phyloP scores from a whole-genome alignment of 495 filamentous ascomycete genomes.

The Daldinia decipiens region DNA sequence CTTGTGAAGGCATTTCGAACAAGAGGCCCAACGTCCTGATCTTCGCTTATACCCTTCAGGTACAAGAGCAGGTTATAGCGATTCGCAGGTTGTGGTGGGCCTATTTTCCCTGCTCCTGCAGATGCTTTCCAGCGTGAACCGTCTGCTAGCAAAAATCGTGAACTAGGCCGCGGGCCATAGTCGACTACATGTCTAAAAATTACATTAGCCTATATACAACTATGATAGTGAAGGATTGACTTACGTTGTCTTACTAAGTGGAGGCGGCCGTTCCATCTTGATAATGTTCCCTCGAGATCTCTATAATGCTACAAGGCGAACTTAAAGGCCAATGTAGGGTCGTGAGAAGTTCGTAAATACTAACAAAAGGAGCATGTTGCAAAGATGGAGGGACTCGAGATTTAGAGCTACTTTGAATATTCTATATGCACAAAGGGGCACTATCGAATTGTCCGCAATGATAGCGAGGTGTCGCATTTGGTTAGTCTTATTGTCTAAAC shows the following conservation, averaged over 20 bases:
- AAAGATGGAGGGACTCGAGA: not conserved
- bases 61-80: conserved; percentile 9
- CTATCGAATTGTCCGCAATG: not conserved
- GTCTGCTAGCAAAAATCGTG: not conserved
- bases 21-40: not conserved
- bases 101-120: not conserved
- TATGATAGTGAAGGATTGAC: not conserved
- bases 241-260: not conserved
- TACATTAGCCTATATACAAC: not conserved
- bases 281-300: not conserved
- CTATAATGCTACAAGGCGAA: not conserved
- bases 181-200: not conserved
- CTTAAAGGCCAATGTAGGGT: not conserved
- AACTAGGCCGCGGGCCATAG: not conserved
- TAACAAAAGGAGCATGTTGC: not conserved
- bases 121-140: not conserved
- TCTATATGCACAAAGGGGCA: not conserved
- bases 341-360: not conserved
- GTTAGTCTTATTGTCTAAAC: not conserved
- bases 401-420: not conserved
- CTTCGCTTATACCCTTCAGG: not conserved
- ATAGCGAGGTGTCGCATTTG: not conserved
- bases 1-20: not conserved
- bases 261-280: not conserved
- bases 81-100: not conserved